Evolutionary conservation across 2,329 filamentous ascomycete genomes (phyloP).

Genomic region (Pseudogymnoascus sp.): DNA sequence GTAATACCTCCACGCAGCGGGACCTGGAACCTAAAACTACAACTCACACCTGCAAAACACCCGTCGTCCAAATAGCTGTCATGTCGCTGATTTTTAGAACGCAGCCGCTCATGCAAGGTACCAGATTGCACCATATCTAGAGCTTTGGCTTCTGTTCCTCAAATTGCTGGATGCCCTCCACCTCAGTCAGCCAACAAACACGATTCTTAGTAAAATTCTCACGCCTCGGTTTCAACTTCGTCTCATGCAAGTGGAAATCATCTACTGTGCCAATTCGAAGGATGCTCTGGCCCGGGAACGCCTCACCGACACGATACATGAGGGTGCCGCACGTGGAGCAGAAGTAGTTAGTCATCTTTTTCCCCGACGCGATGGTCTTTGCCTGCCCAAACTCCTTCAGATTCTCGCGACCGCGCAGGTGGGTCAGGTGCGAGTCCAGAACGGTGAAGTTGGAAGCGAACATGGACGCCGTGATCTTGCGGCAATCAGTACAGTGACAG

Average conservation of each 20-base stretch:
- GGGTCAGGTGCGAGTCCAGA: constrained; percentile 35
- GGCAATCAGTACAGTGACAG: constrained; percentile 54
- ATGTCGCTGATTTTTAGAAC: not conserved
- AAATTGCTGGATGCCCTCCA: constrained; percentile 30
- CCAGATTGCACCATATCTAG: not conserved
- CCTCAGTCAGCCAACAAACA: constrained; percentile 39
- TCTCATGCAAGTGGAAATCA: constrained; percentile 50
- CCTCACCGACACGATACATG: constrained; percentile 45
- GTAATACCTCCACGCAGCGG: not conserved
- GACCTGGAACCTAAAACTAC: not conserved
- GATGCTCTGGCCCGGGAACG: constrained; percentile 39
- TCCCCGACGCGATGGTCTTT: constrained; percentile 38
- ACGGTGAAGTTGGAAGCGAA: constrained; percentile 52
- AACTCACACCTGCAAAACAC: not conserved
- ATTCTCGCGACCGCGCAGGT: constrained; percentile 43
- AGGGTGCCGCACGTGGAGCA: constrained; percentile 51
- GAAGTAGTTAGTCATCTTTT: constrained; percentile 53
- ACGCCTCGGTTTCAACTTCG: constrained; percentile 42
- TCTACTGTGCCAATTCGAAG: constrained; percentile 53
- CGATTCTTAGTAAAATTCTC: constrained; percentile 47
- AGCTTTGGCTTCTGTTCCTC: constrained; percentile 10
- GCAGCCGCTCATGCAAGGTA: not conserved
- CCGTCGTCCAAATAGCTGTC: not conserved
- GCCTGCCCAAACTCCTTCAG: constrained; percentile 39
- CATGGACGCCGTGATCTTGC: constrained; percentile 54